phyloP scores from a whole-genome alignment of 2,329 filamentous ascomycete genomes.

The Talaromyces marneffei region DNA sequence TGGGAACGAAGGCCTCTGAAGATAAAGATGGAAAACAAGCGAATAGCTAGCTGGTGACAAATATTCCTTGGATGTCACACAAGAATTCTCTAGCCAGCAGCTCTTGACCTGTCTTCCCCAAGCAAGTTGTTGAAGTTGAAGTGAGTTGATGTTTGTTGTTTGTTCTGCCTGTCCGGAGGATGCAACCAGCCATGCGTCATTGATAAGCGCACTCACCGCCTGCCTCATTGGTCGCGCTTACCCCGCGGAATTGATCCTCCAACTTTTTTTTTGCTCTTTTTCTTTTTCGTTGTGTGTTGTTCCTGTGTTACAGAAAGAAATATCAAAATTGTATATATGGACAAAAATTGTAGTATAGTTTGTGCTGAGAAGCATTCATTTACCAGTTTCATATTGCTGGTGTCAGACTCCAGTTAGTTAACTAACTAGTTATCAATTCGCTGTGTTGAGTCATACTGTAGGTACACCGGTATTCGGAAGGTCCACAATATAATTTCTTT shows the following conservation, averaged over 20 bases:
- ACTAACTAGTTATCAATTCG: too few species aligned
- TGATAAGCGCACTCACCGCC: slow-evolving; percentile 11
- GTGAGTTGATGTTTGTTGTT: neutral
- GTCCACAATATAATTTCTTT: neutral
- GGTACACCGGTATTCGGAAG: neutral
- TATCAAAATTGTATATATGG: neutral
- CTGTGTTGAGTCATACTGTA: neutral
- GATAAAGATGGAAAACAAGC: neutral
- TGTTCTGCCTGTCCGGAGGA: neutral
- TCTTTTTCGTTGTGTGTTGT: neutral
- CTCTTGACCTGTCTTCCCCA: neutral
- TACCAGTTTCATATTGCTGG: neutral
- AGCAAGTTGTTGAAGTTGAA: neutral
- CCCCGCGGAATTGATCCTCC: neutral
- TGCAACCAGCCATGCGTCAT: slow-evolving; percentile 10
- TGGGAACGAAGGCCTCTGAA: neutral
- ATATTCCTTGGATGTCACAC: neutral
- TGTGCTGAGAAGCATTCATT: neutral
- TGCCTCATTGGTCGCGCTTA: neutral
- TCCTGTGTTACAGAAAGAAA: neutral
- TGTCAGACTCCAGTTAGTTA: too few species aligned
- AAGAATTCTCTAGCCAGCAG: neutral
- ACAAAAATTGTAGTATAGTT: neutral
- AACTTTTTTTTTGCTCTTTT: neutral
- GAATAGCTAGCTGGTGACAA: neutral